These are phyloP conservation scores for Scalesia atractyloides DNA, from an alignment of 129 eudicot genomes.

Conservation along the genomic window DNA sequence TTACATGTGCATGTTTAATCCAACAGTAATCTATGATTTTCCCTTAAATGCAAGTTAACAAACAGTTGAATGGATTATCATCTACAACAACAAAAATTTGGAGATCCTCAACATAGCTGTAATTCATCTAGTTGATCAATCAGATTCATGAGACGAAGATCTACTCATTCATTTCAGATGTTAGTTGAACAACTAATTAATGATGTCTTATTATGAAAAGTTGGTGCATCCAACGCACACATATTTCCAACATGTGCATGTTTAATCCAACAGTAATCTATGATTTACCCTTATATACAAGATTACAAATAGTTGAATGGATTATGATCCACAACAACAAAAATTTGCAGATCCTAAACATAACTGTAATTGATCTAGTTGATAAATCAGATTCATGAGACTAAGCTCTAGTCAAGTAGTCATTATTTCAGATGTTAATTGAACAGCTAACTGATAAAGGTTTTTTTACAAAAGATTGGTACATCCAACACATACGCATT, in stretches of 20 bases:
- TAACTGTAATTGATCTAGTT: neutral
- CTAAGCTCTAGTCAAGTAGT: neutral
- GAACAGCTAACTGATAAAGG: neutral
- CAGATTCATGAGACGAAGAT: slow-evolving; percentile 1
- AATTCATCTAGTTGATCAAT: neutral
- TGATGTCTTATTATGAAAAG: neutral
- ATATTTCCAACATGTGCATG: neutral
- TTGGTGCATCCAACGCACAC: neutral
- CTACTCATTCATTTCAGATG: neutral
- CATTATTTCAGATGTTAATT: slow-evolving; percentile 3
- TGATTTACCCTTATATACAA: no score
- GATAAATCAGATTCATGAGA: neutral
- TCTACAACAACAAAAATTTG: neutral
- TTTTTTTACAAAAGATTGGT: neutral
- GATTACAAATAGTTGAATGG: slow-evolving; percentile 7
- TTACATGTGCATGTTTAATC: no score
- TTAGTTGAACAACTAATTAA: neutral
- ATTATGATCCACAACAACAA: neutral
- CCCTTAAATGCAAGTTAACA: slow-evolving; percentile 2
- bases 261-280: no score
- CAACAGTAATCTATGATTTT: neutral
- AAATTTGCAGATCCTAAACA: neutral
- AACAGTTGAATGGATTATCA: neutral
- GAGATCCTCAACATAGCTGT: neutral
- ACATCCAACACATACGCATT: neutral